A percentile compares a stretch with the other conserved stretches of the same genome.
Evolutionary conservation across 1,284 basidiomycete genomes (phyloP).

Genomic region (Takashimella koratensis): DNA sequence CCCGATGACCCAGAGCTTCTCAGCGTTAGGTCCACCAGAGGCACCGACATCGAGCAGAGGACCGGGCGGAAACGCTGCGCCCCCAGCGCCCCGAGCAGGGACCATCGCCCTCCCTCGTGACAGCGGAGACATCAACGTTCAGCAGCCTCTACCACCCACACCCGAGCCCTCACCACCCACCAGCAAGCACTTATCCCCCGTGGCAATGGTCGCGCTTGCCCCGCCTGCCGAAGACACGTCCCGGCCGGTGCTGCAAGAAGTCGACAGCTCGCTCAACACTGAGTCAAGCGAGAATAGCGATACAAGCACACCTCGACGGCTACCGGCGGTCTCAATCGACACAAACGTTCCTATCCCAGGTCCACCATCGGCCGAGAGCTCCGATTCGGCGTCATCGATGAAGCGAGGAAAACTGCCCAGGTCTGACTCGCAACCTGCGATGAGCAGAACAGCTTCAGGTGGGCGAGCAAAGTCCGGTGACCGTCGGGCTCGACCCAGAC

Average conservation of each 20-base stretch:
- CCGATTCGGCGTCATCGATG: slow-evolving; percentile 7
- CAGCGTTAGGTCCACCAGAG: slow-evolving; percentile 19
- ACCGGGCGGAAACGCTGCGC: slow-evolving; percentile 6
- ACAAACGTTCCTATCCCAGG: slow-evolving; percentile 1
- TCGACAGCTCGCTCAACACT: slow-evolving; percentile 2
- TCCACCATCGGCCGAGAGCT: neutral
- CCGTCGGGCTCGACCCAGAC: slow-evolving; percentile 16
- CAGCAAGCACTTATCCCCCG: slow-evolving; percentile 22
- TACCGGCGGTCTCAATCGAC: slow-evolving; percentile 13
- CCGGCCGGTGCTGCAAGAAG: neutral
- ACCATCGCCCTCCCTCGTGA: slow-evolving; percentile 8
- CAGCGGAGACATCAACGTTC: slow-evolving; percentile 1
- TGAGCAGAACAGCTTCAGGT: slow-evolving; percentile 5
- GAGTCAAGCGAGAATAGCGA: slow-evolving; percentile 4
- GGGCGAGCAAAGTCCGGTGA: slow-evolving; percentile 20
- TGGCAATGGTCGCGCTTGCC: slow-evolving; percentile 31
- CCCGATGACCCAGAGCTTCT: slow-evolving; percentile 19
- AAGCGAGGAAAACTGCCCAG: slow-evolving; percentile 3
- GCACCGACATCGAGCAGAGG: neutral
- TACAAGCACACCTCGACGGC: slow-evolving; percentile 11
- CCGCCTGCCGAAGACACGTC: slow-evolving; percentile 22
- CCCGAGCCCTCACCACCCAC: slow-evolving; percentile 31
- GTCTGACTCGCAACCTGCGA: slow-evolving; percentile 6
- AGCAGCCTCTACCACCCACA: slow-evolving; percentile 24
- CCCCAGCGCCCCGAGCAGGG: slow-evolving; percentile 11